phyloP scores from a whole-genome alignment of 257 asterid species.

The Nicotiana sylvestris region DNA sequence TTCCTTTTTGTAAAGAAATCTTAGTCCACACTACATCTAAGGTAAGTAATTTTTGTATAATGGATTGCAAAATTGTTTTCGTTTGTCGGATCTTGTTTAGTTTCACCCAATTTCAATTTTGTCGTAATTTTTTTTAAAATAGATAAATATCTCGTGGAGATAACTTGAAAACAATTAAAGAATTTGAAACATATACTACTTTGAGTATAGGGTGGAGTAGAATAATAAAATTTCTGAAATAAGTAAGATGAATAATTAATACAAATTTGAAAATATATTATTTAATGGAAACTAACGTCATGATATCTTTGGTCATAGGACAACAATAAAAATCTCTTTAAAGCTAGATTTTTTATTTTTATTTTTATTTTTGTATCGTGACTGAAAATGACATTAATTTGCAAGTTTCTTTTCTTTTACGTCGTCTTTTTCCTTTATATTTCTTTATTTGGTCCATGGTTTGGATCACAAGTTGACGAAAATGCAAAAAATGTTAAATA shows the following conservation, averaged over 20 bases:
- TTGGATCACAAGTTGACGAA: not conserved
- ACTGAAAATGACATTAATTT: not conserved
- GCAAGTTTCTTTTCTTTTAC: not conserved
- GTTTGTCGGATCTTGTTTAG: too few species aligned
- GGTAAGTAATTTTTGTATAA: not conserved
- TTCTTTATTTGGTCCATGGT: conserved; percentile 4
- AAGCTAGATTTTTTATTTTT: not conserved
- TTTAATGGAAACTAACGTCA: not conserved
- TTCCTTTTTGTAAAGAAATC: not conserved
- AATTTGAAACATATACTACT: too few species aligned
- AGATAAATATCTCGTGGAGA: too few species aligned
- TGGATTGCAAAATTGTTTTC: not conserved
- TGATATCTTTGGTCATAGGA: not conserved
- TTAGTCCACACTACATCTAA: not conserved
- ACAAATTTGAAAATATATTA: too few species aligned
- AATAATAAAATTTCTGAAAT: too few species aligned
- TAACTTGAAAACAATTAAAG: too few species aligned
- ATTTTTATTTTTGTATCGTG: too few species aligned
- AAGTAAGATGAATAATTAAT: too few species aligned
- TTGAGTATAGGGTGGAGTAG: too few species aligned
- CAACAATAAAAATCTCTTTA: not conserved
- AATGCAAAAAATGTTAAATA: not conserved
- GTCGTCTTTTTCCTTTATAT: not conserved
- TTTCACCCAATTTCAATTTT: too few species aligned
- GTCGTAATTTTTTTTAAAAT: too few species aligned